Evolutionary conservation across 257 asterid genomes (phyloP).

Genomic region (Knoxia roxburghii): DNA sequence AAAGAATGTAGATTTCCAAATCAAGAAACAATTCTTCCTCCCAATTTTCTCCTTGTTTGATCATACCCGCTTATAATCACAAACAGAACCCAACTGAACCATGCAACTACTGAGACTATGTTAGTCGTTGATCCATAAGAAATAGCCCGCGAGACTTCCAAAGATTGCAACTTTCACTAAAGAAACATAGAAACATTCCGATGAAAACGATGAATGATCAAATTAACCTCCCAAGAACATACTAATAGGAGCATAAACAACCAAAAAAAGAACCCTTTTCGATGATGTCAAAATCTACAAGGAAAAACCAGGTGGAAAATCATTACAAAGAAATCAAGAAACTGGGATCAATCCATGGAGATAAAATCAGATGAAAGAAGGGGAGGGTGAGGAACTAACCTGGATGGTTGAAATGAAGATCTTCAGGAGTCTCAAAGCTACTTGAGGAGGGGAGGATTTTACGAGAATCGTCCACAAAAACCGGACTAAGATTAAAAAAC

Average conservation of each 20-base stretch:
- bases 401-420: not conserved
- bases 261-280: not conserved
- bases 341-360: not conserved
- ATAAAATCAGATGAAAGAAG: not conserved
- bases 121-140: not conserved
- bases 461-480: constrained; percentile 1
- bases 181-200: too few relatives aligned
- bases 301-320: not conserved
- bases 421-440: too few relatives aligned
- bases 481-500: not conserved
- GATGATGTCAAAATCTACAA: not conserved
- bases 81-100: not conserved
- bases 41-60: not conserved
- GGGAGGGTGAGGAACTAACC: constrained; percentile 4
- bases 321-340: not conserved
- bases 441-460: not conserved
- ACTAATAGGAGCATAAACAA: too few relatives aligned
- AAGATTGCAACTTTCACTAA: too few relatives aligned
- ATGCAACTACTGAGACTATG: too few relatives aligned
- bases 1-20: not conserved
- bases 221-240: too few relatives aligned
- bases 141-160: not conserved
- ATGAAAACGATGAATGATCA: too few relatives aligned
- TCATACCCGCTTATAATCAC: not conserved
- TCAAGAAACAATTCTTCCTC: not conserved